A percentile compares a stretch with the other conserved stretches of the same genome.
These are phyloP conservation scores for Populus trichocarpa DNA, from an alignment of 441 rosid species.

Conservation along the genomic window DNA sequence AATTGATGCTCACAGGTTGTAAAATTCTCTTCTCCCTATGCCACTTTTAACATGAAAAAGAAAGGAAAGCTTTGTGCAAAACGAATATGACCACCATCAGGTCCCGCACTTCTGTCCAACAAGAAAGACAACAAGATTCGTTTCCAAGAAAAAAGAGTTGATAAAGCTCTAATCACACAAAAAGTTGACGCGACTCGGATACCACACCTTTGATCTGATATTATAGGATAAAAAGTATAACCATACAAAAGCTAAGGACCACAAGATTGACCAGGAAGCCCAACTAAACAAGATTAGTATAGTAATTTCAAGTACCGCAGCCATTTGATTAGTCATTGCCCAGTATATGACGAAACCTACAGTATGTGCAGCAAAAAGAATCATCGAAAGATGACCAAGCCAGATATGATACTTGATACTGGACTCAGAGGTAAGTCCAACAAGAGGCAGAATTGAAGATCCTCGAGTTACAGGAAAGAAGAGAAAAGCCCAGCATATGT, in stretches of 20 bases:
- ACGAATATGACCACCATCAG: not conserved
- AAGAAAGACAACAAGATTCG: not conserved
- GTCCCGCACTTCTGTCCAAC: not conserved
- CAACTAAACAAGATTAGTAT: not conserved
- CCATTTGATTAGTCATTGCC: slow-evolving; percentile 39
- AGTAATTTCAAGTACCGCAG: slow-evolving; percentile 28
- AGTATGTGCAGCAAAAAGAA: slow-evolving; percentile 40
- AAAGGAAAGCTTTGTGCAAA: not conserved
- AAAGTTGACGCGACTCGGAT: not conserved
- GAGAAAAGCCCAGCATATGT: slow-evolving; percentile 52
- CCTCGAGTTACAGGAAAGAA: slow-evolving; percentile 61
- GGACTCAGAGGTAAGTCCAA: slow-evolving; percentile 54
- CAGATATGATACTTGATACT: slow-evolving; percentile 61
- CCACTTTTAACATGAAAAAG: not conserved
- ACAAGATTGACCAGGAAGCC: not conserved
- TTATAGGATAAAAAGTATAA: not conserved
- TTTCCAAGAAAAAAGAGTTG: not conserved
- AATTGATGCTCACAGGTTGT: too few species aligned
- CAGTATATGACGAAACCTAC: slow-evolving; percentile 48
- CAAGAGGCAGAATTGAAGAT: slow-evolving; percentile 43
- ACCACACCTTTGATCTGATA: not conserved
- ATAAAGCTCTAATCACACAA: not conserved
- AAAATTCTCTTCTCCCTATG: too few species aligned
- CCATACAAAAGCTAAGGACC: not conserved
- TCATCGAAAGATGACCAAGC: slow-evolving; percentile 44